Evolutionary conservation across 768 basidiomycete species (phyloP), one percentile per base, ranked within the genome.

Genomic region (Kwoniella bestiolae): DNA sequence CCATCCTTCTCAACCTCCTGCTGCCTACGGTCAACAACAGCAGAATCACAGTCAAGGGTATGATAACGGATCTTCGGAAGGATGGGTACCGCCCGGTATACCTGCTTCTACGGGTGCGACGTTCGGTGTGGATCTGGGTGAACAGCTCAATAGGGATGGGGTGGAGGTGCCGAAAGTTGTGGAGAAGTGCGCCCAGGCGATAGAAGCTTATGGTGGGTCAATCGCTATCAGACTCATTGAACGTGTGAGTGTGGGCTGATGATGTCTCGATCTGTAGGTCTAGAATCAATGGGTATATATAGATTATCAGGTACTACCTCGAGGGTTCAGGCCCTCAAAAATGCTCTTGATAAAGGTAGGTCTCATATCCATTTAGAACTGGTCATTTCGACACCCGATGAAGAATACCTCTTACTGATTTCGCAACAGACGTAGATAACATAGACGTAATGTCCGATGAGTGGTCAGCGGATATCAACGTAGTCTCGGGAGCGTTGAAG

Each of bases 381-480:
- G 38, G 18, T 41, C 12, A 41, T 14, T 14, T 41, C 38, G 18
- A 41, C n/a, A n/a, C 8, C 38, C 38, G 18, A 8, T 41, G 18
- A 8, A 18, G 38, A 8, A 8, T 8, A 41, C 18, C 38, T 47
- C 12, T 47, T 41, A 60, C 31, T 60, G 21, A 59, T 25, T 7
- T 18, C 25, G 23, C 16, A 16, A 25, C 68, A 89, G 95, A 97
- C 80, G 82, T 97, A 51, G 91, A 96, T 18, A 84, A 87, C 1
- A 91, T 94, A 35, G 89, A 98, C 81, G 84, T 99, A 56, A 88
- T 93, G 77, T 84, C 89, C 5, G 87, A 90, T 3, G 95, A 98
- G 79, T 94, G 94, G 91, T 87, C 90, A 34, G 85, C 87, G 18
- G 96, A 99, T 79, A 94, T 98, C 82, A 97, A 95, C 83, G 93